Percentiles rank a stretch among this genome's conserved stretches.
Evolutionary conservation across 2,329 filamentous ascomycete genomes (phyloP).

Genomic region (Paracoccidioides lutzii): DNA sequence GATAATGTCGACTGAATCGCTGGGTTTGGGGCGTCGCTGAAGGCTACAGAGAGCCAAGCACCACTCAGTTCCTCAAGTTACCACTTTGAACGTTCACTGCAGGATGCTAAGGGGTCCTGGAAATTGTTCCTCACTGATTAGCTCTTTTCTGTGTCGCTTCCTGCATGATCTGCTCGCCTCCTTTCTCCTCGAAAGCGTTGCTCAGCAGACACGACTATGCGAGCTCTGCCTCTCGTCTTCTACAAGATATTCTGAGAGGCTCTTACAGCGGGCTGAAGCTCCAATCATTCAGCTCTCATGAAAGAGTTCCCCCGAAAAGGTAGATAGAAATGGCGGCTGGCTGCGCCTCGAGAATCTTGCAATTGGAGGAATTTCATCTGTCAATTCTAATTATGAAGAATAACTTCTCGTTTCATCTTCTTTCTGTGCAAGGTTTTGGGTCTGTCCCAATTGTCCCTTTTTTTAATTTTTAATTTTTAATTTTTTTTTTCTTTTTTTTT

Average conservation of each 20-base stretch:
- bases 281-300: too few relatives aligned
- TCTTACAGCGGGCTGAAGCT: too few relatives aligned
- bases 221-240: background rate
- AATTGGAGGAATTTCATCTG: too few relatives aligned
- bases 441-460: too few relatives aligned
- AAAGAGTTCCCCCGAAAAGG: too few relatives aligned
- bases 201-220: background rate
- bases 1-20: background rate
- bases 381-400: too few relatives aligned
- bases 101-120: background rate
- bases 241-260: background rate
- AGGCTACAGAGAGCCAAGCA: background rate
- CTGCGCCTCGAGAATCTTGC: too few relatives aligned
- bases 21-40: background rate
- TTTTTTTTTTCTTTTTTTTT: too few relatives aligned
- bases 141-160: background rate
- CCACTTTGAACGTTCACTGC: background rate
- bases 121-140: background rate
- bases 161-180: background rate
- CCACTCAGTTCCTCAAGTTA: background rate
- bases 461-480: too few relatives aligned
- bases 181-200: background rate
- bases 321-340: too few relatives aligned
- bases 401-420: too few relatives aligned
- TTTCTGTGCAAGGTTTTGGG: too few relatives aligned